A percentile compares a stretch with the other conserved stretches of the same genome.
Conservation (phyloP, 129 eudicot species). For the Scalesia atractyloides region DNA sequence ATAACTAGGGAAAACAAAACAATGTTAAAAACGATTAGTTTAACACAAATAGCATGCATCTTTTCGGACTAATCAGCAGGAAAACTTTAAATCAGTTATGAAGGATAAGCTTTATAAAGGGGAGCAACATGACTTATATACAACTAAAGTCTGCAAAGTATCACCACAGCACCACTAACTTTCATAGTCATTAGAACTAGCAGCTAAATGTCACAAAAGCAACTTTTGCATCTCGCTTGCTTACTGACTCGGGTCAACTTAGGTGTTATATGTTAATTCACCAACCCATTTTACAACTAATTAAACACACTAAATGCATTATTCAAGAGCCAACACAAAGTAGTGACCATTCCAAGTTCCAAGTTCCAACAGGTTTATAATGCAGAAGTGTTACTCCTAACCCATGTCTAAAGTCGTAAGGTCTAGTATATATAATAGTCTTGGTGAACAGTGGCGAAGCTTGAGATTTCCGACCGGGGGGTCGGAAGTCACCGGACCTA, state of each 20-base stretch:
- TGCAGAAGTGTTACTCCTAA: slow-evolving; percentile 1
- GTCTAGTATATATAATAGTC: too few relatives aligned
- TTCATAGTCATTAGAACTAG: neutral
- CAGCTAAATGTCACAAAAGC: neutral
- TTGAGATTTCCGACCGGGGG: too few relatives aligned
- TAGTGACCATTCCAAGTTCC: neutral
- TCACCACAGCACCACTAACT: neutral
- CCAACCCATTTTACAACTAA: neutral
- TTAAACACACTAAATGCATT: neutral
- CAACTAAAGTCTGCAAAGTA: neutral
- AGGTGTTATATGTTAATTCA: neutral
- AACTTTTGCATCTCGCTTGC: neutral
- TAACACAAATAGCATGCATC: neutral
- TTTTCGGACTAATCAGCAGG: neutral
- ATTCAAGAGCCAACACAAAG: neutral
- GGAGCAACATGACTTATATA: neutral
- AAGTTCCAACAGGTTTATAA: neutral
- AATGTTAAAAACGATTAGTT: neutral
- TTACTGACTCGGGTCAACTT: neutral
- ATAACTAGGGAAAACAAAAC: slow-evolving; percentile 13
- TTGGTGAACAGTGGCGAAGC: too few relatives aligned
- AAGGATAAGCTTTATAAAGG: neutral
- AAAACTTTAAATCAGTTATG: neutral
- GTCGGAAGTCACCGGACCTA: too few relatives aligned
- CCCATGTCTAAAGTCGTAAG: neutral